A percentile compares a stretch with the other conserved stretches of the same genome.
These are phyloP conservation scores for Irpex sp. DNA, from an alignment of 1,284 basidiomycete genomes.

Conservation along the genomic window DNA sequence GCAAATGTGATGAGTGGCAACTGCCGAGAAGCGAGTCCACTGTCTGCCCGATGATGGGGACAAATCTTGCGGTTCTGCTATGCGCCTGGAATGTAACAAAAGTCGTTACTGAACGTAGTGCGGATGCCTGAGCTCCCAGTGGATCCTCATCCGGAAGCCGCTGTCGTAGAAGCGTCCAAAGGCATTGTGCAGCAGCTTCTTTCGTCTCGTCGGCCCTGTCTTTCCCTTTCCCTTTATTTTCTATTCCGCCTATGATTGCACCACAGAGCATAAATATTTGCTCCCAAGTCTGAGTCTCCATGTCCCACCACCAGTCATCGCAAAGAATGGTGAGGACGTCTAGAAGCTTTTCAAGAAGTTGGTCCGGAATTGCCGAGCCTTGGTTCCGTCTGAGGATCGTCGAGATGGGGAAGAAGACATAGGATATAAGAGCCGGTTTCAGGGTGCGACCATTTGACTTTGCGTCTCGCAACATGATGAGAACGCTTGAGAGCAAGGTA, in stretches of 20 bases:
- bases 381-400: slow-evolving; percentile 74
- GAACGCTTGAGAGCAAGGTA: slow-evolving; percentile 52
- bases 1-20: slow-evolving; percentile 50
- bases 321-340: slow-evolving; percentile 58
- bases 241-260: slow-evolving; percentile 61
- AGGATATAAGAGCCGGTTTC: slow-evolving; percentile 68
- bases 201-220: slow-evolving; percentile 77
- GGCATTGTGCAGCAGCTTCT: slow-evolving; percentile 54
- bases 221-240: slow-evolving; percentile 57
- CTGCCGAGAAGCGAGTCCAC: slow-evolving; percentile 65
- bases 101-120: slow-evolving; percentile 28
- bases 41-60: slow-evolving; percentile 82
- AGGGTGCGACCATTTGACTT: slow-evolving; percentile 39
- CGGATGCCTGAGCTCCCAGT: slow-evolving; percentile 18
- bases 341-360: slow-evolving; percentile 74
- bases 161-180: slow-evolving; percentile 54
- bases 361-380: slow-evolving; percentile 69
- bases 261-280: slow-evolving; percentile 82
- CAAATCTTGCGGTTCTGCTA: slow-evolving; percentile 46
- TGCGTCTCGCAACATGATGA: slow-evolving; percentile 41
- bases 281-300: slow-evolving; percentile 68
- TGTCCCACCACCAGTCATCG: slow-evolving; percentile 75
- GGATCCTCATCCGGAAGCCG: slow-evolving; percentile 37
- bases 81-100: slow-evolving; percentile 44
- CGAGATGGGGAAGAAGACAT: slow-evolving; percentile 84